Evolutionary conservation across 1,284 basidiomycete species (phyloP), one percentile per base, ranked within the genome.

Genomic region (Porodaedalea pini): DNA sequence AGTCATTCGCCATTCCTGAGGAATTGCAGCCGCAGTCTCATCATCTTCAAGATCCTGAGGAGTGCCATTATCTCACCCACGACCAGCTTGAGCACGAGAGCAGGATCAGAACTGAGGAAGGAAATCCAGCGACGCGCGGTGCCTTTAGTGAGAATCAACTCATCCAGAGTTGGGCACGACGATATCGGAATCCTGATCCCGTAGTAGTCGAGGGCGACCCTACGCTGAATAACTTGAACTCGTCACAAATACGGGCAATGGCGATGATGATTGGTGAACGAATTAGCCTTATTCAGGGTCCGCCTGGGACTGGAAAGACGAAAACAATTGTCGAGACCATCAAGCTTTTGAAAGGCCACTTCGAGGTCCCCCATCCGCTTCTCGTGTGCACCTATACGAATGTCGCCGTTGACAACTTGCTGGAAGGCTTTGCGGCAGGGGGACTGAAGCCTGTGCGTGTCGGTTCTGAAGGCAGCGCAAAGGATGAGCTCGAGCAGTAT

Each of bases 291-390:
- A 83, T 97, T 19, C 94, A 97, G 73, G 94, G 94, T 87, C 94
- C 94, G 21, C 94, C 94, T 4, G 94, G 94, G n/a, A 98, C 94
- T 0, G 93, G 94, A 47, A 98, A 98, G 73, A 96, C 94, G 1
- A 86, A 88, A 66, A 96, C 94, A 0, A 93, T 98, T 51, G 86
- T 95, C 31, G 87, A 94, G 67, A 79, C 91, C 1, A 79, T 94
- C 64, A 83, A 83, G 63, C 71, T 98, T 27, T 82, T 98, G 62
- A 97, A 97, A 78, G 81, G 73, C 5, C 83, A 94, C 67, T 98
- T 94, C 69, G 78, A 88, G 67, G 83, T 95, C 11, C 84, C 90
- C 7, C 83, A 91, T 41, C 93, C 93, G 0, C 78, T 97, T 45
- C 80, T 97, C 13, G 86, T 97, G 2, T 91, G 90, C 68, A 94